Evolutionary conservation across 768 basidiomycete species (phyloP).

Genomic region (Arthromyces matolae): DNA sequence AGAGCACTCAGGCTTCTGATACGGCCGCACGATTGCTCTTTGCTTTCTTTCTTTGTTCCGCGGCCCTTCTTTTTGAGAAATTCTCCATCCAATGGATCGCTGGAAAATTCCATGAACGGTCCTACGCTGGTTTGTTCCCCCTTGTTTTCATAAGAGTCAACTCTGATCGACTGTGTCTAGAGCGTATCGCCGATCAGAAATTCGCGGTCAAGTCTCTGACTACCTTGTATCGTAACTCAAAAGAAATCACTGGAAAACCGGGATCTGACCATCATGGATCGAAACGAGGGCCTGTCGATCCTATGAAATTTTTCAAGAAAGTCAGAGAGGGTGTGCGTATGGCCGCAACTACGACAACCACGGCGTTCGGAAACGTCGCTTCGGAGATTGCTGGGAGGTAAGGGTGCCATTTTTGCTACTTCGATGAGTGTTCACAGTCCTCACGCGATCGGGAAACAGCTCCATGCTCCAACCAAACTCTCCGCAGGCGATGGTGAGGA

Average conservation of each 20-base stretch:
- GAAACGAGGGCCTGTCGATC: slow-evolving; percentile 44
- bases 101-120: slow-evolving; percentile 75
- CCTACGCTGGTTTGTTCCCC: slow-evolving; percentile 35
- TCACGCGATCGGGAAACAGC: slow-evolving; percentile 25
- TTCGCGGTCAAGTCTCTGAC: slow-evolving; percentile 69
- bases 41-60: slow-evolving; percentile 63
- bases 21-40: slow-evolving; percentile 68
- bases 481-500: slow-evolving; percentile 74
- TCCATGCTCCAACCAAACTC: slow-evolving; percentile 89
- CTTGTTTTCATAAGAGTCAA: neutral
- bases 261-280: slow-evolving; percentile 51
- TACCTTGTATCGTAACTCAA: slow-evolving; percentile 74
- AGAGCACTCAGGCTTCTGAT: slow-evolving; percentile 39
- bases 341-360: slow-evolving; percentile 81
- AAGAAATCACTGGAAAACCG: slow-evolving; percentile 62
- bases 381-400: slow-evolving; percentile 53
- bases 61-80: slow-evolving; percentile 77
- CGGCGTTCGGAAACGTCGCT: slow-evolving; percentile 56
- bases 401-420: slow-evolving; percentile 2
- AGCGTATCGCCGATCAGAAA: slow-evolving; percentile 82
- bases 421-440: neutral
- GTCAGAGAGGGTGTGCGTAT: slow-evolving; percentile 65
- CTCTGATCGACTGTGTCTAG: slow-evolving; percentile 29
- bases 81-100: slow-evolving; percentile 85
- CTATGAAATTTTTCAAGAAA: slow-evolving; percentile 63